phyloP scores from a whole-genome alignment of 805 yeast species.

The Limtongozyma cylindracea region DNA sequence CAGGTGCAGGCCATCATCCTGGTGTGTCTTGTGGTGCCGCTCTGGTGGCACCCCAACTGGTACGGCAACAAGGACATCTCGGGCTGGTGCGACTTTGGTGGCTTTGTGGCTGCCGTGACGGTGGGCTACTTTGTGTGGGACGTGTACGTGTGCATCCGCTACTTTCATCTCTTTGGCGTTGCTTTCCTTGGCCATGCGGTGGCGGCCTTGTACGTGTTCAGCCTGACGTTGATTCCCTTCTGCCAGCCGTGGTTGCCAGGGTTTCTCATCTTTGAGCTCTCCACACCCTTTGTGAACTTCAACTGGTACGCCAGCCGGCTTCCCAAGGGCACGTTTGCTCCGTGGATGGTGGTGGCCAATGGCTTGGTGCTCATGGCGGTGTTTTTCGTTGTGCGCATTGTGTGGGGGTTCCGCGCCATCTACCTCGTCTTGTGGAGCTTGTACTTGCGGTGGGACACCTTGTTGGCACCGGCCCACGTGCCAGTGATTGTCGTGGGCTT shows the following conservation, averaged over 20 bases:
- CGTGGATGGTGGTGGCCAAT: constrained; percentile 27
- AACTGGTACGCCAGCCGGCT: constrained; percentile 77
- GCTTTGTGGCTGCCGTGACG: constrained; percentile 46
- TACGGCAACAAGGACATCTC: constrained; percentile 16
- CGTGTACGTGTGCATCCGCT: constrained; percentile 32
- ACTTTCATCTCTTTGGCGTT: constrained; percentile 47
- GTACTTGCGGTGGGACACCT: constrained; percentile 9
- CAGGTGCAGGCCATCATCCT: constrained; percentile 63
- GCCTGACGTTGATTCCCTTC: constrained; percentile 39
- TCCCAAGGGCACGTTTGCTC: constrained; percentile 40
- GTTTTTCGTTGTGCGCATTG: constrained; percentile 56
- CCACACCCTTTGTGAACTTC: constrained; percentile 85
- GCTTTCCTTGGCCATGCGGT: constrained; percentile 69
- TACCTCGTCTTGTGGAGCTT: constrained; percentile 20
- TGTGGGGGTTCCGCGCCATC: constrained; percentile 75
- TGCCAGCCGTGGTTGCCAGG: constrained; percentile 64
- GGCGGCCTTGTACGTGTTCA: constrained; percentile 58
- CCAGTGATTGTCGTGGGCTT: constrained; percentile 24
- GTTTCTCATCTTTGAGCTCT: constrained; percentile 64
- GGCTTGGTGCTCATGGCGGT: constrained; percentile 44
- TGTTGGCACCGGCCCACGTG: constrained; percentile 7
- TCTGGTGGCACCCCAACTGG: constrained; percentile 31
- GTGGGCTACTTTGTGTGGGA: constrained; percentile 91
- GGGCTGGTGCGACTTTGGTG: constrained; percentile 57
- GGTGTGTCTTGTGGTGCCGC: constrained; percentile 29